Percentiles rank a stretch among this genome's conserved stretches.
Evolutionary conservation across 495 filamentous ascomycete species (phyloP).

Genomic region (Daldinia decipiens): DNA sequence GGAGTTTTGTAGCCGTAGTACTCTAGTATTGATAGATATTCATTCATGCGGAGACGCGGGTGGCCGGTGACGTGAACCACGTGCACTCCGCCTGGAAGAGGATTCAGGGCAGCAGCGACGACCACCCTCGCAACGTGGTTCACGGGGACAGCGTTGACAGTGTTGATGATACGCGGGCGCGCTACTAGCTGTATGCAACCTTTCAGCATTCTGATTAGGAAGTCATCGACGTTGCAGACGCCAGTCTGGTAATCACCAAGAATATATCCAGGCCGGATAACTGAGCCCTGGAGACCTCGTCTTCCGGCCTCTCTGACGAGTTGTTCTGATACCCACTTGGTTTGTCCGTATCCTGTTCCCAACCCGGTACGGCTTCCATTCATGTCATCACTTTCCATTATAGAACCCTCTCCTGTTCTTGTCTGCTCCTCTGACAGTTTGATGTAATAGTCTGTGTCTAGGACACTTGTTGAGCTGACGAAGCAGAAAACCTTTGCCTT

Average conservation of each 20-base stretch:
- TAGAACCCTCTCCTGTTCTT: conserved; percentile 56
- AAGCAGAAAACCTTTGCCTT: conserved; percentile 85
- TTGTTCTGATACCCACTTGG: conserved; percentile 72
- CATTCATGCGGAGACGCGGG: conserved; percentile 80
- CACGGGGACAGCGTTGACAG: conserved; percentile 91
- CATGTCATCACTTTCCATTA: conserved; percentile 60
- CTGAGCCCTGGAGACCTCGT: conserved; percentile 76
- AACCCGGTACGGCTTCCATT: conserved; percentile 58
- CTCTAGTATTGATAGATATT: conserved; percentile 76
- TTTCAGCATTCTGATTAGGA: conserved; percentile 88
- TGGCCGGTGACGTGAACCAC: conserved; percentile 77
- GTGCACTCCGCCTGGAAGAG: conserved; percentile 61
- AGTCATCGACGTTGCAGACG: conserved; percentile 87
- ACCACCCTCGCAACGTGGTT: conserved; percentile 83
- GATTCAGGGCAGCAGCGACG: conserved; percentile 74
- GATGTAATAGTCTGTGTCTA: conserved; percentile 86
- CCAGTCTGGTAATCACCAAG: conserved; percentile 78
- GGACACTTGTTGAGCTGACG: conserved; percentile 84
- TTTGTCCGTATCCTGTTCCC: conserved; percentile 87
- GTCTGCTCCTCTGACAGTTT: conserved; percentile 70
- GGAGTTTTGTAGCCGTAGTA: conserved; percentile 81
- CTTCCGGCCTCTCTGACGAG: conserved; percentile 82
- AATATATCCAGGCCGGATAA: conserved; percentile 89
- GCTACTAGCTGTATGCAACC: conserved; percentile 82
- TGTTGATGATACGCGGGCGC: conserved; percentile 83